Evolutionary conservation across 352 stramenopile genomes (phyloP), one percentile per base, ranked within the genome.

Genomic region (Globisporangium carolinianum): DNA sequence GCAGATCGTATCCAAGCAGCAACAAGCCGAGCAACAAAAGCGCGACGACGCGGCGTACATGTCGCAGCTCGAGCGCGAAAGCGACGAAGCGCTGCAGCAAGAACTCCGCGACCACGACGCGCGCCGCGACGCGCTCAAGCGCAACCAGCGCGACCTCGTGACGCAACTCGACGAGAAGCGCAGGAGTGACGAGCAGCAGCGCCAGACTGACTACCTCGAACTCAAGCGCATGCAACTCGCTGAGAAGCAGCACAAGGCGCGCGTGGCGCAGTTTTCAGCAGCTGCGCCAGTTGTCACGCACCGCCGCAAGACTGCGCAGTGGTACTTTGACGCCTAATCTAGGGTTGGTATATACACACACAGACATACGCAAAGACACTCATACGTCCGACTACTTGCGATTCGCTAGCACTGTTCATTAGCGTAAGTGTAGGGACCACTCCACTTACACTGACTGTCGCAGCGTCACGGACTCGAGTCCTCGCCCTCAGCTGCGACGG

Each of bases 91-190:
- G 18, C 56, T 93, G 47, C 83, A 89, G 35, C 86, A 87, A 52
- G 83, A 93, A 57, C 60, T 91, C 15, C 75, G 77, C n/a, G 76
- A 89, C 37, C 83, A 93, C 55, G 80, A 89, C 38, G 73, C 85
- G 56, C 71, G 77, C 15, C 73, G 69, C 7, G 39, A 71, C 17
- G 76, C 89, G 48, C 71, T 87, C 17, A 91, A 91, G 58, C 73
- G 73, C 11, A 83, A 79, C 15, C 80, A 93, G 54, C 75, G 67
- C 2, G 79, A 93, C 49, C 42, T 89, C 47, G 47, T 89, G 36
- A 68, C 67, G 15, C 80, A 89, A 35, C 70, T 87, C 18, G 67
- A 88, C 57, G 75, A 86, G 35, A 68, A 62, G 8, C 66, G 68
- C 41, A 15, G 83, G 8, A 63, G 64, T 12, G 71, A 87, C 5